phyloP scores from a whole-genome alignment of 2,329 filamentous ascomycete genomes.

The Neofusicoccum kwambonambiense region DNA sequence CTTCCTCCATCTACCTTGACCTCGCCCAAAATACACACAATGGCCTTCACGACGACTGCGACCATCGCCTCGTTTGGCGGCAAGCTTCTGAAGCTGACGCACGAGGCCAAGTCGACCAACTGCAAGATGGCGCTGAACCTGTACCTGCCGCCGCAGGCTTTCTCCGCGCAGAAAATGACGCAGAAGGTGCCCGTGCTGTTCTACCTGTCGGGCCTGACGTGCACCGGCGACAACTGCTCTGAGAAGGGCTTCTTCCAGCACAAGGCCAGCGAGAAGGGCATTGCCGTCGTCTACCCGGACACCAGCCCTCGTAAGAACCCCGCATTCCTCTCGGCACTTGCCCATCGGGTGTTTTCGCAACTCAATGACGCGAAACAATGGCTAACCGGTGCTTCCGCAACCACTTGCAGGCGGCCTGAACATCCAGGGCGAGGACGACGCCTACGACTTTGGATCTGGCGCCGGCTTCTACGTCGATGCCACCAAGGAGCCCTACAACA shows the following conservation, averaged over 20 bases:
- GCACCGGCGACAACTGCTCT: constrained; percentile 78
- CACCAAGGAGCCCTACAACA: constrained; percentile 68
- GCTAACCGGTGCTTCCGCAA: constrained; percentile 20
- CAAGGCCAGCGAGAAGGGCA: constrained; percentile 72
- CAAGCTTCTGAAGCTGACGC: constrained; percentile 89
- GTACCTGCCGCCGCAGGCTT: constrained; percentile 76
- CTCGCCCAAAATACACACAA: constrained; percentile 22
- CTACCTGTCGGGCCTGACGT: constrained; percentile 92
- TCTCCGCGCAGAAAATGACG: constrained; percentile 43
- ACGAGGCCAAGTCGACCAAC: constrained; percentile 73
- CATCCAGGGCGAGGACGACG: constrained; percentile 80
- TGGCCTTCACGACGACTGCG: constrained; percentile 83
- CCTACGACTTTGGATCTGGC: constrained; percentile 87
- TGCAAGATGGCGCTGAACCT: constrained; percentile 93
- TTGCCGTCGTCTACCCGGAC: constrained; percentile 94
- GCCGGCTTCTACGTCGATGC: constrained; percentile 96
- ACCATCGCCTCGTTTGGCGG: constrained; percentile 91
- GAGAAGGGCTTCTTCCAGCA: constrained; percentile 89
- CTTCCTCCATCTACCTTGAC: neutral
- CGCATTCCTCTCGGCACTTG: neutral
- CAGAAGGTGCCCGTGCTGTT: constrained; percentile 79
- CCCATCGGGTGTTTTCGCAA: neutral
- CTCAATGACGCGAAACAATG: neutral
- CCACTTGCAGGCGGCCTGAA: constrained; percentile 62
- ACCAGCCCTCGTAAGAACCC: constrained; percentile 73